A percentile compares a stretch with the other conserved stretches of the same genome.
phyloP scores from a whole-genome alignment of 2,329 filamentous ascomycete genomes.

The Colletotrichum camelliae region DNA sequence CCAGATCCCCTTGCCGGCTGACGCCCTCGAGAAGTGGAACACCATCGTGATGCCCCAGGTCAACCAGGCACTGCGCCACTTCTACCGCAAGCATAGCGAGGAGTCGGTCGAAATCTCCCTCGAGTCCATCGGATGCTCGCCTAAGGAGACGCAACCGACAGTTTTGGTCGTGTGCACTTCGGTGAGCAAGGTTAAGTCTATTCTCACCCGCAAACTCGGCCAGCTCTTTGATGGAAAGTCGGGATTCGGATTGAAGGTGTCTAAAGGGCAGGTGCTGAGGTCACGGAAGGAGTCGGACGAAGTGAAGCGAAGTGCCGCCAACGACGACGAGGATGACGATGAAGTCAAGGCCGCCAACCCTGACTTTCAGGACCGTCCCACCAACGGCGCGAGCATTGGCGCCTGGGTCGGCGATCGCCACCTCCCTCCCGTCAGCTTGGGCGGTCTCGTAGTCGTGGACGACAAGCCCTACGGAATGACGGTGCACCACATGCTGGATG shows the following conservation, averaged over 20 bases:
- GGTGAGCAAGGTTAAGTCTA: conserved; percentile 73
- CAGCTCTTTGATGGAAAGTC: conserved; percentile 67
- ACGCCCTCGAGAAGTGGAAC: conserved; percentile 76
- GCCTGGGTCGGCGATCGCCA: conserved; percentile 87
- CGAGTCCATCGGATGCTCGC: conserved; percentile 74
- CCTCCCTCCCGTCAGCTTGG: conserved; percentile 88
- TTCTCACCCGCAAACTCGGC: conserved; percentile 72
- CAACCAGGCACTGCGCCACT: conserved; percentile 72
- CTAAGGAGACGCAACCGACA: conserved; percentile 70
- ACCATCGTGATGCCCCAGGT: conserved; percentile 73
- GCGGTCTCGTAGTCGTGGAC: conserved; percentile 85
- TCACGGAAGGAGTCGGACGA: conserved; percentile 53
- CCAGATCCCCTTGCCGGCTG: conserved; percentile 61
- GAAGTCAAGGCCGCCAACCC: conserved; percentile 65
- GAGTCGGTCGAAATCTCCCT: conserved; percentile 83
- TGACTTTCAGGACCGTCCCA: conserved; percentile 77
- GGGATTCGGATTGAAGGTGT: conserved; percentile 73
- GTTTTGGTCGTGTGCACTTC: conserved; percentile 81
- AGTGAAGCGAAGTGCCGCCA: conserved; percentile 42
- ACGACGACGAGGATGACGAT: conserved; percentile 38
- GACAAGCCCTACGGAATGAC: conserved; percentile 90
- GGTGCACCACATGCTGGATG: conserved; percentile 94
- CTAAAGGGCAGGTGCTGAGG: conserved; percentile 69
- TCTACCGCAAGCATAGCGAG: conserved; percentile 70
- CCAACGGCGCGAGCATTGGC: conserved; percentile 91